Evolutionary conservation across 2,329 filamentous ascomycete species (phyloP), one percentile per base, ranked within the genome.

Genomic region (Penicillium sp.): DNA sequence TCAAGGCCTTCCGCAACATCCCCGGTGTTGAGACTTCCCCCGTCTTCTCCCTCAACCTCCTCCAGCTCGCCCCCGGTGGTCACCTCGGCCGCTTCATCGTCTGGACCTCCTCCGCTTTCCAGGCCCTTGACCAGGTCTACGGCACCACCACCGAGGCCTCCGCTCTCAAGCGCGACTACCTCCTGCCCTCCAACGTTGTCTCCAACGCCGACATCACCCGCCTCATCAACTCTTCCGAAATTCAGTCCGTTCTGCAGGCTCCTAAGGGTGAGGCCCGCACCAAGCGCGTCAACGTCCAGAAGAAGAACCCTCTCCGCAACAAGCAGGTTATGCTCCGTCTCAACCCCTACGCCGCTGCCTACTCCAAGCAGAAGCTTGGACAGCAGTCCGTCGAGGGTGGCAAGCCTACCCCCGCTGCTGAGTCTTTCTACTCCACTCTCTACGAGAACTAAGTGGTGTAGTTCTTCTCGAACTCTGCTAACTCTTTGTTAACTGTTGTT

Each of bases 241-340:
- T 97, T 76, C 93, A 99, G 86, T 88, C 86, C 76, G 92, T 95
- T 53, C 84, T 99, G 70, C 86, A 88, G 67, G 89, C 87, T 56
- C 89, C 91, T 76, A 93, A 91, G 82, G 93, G 93, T 67, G 84
- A 87, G 65, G 84, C 89, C 71, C 78, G 84, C 72, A 95, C 90
- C 77, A 96, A 96, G 85, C 89, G 93, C 72, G 78, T 81, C 64
- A 78, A 82, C 70, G 89, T 95, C 64, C 92, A 96, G 84, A 99
- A 99, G 90, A 97, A 97, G 91, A 99, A 99, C 84, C 93, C 93
- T 70, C 90, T 99, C 65, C 82, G 81, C 79, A 99, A 99, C 88
- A 95, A 90, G 85, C 93, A 97, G 83, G 87, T 99, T 64, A 84
- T 96, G 77, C 88, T 99, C 73, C 88, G 93, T 70, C 88, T 99